These are phyloP conservation scores for Fusarium continuum DNA, from an alignment of 2,329 filamentous ascomycete species.

Conservation along the genomic window DNA sequence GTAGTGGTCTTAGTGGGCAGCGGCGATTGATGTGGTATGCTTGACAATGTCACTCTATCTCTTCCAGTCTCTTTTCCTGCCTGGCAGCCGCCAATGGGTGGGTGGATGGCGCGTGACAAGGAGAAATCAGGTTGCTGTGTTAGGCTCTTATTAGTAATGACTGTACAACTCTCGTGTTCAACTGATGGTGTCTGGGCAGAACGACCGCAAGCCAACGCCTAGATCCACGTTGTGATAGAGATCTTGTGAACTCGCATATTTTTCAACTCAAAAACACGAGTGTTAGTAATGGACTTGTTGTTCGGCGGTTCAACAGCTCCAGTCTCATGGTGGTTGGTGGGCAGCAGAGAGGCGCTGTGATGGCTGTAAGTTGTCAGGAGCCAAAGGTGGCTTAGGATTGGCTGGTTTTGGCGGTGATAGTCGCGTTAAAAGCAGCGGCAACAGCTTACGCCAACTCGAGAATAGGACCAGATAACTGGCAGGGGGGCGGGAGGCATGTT, in stretches of 20 bases:
- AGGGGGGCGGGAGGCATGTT: constrained; percentile 28
- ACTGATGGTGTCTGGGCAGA: constrained; percentile 19
- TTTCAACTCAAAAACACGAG: not conserved
- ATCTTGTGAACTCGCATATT: constrained; percentile 13
- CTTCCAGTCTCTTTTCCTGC: constrained; percentile 9
- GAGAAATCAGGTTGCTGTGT: constrained; percentile 3
- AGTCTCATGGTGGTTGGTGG: constrained; percentile 23
- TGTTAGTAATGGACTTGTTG: constrained; percentile 23
- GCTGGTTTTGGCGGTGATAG: constrained; percentile 33
- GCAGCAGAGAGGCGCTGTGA: constrained; percentile 34
- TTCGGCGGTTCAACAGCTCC: constrained; percentile 29
- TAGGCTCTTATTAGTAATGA: constrained; percentile 15
- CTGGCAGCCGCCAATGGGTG: constrained; percentile 15
- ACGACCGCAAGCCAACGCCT: constrained; percentile 28
- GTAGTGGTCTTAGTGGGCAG: constrained; percentile 24
- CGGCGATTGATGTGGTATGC: constrained; percentile 36
- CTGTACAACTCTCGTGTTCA: not conserved
- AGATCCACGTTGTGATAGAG: constrained; percentile 23
- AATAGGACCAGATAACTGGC: constrained; percentile 9
- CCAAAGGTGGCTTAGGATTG: constrained; percentile 35
- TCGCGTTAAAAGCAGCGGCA: constrained; percentile 43
- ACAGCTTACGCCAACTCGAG: constrained; percentile 33
- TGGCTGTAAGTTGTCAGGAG: constrained; percentile 36
- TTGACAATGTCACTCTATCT: constrained; percentile 37
- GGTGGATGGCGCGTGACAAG: constrained; percentile 22